Base-by-base conservation (phyloP, 495 filamentous ascomycete genomes). In the Haplographium delicatum region DNA sequence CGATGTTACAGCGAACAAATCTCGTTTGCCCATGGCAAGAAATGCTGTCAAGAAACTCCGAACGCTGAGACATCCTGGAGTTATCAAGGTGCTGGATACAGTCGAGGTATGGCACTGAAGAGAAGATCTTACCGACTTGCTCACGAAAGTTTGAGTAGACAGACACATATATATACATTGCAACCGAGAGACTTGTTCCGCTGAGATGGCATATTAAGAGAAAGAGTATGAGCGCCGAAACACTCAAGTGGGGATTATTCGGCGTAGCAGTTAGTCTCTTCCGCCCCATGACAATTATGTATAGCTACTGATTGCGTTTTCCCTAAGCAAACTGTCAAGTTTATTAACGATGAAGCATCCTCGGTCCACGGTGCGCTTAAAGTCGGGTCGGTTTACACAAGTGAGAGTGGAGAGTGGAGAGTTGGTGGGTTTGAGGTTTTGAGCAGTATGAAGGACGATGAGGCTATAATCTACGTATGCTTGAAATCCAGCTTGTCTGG, bases 371-470 rank as follows among this genome's bases (percentile, higher is more conserved):
- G 91, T 30, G 88, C 78, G 52, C 72, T 97, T 23, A 79, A 88
- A 46, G 81, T 85, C 18, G 86, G 88, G 2, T 95, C 91, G 0
- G 77, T 98, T 56, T 97, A 85, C 62, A 88, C 83, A 11, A 86
- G 88, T 64, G 91, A 97, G 64, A 96, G 93, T 67, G 93, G 93
- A 24, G 93, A 97, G 64, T 98, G 93, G 93, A 96, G 93, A 64
- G 69, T 98, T 2, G 89, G 86, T 3, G 93, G 93, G 7, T 93
- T 97, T 49, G 94, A 98, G 55, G 76, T 95, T 8, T 64, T 97
- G 30, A 96, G 91, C 68, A 95, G 87, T 18, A 85, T 96, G 68
- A 96, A 95, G 62, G 93, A 97, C 28, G 91, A 96, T 47, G 85
- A 95, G 44, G 86, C 88, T 6, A 74, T 95, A 33, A 90, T 96